phyloP scores from a whole-genome alignment of 306 rosid species.

The Trifolium fragiferum region DNA sequence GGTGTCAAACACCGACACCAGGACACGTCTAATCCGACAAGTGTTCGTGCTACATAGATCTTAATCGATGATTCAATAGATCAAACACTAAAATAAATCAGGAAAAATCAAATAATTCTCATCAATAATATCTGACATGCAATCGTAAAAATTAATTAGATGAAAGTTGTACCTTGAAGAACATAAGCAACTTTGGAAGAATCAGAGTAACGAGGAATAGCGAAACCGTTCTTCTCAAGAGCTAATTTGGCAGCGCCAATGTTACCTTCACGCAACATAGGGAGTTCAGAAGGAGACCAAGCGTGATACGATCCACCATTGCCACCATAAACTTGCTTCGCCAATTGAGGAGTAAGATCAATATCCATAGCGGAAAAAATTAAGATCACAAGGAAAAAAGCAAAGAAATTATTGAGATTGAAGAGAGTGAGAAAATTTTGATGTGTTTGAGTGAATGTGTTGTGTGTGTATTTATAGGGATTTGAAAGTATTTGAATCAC shows the following conservation, averaged over 20 bases:
- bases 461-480: background rate
- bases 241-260: conserved; percentile 80
- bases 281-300: conserved; percentile 81
- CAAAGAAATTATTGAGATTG: background rate
- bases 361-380: conserved; percentile 54
- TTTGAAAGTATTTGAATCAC: background rate
- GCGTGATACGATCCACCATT: conserved; percentile 72
- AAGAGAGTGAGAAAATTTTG: background rate
- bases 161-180: conserved; percentile 63
- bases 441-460: background rate
- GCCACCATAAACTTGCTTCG: conserved; percentile 62
- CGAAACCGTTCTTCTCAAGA: conserved; percentile 73
- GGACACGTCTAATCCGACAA: too few relatives aligned
- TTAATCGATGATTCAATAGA: too few relatives aligned
- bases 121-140: too few relatives aligned
- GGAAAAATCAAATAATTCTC: background rate
- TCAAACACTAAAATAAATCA: too few relatives aligned
- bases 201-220: conserved; percentile 75
- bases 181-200: conserved; percentile 79
- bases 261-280: conserved; percentile 74
- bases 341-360: conserved; percentile 73
- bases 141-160: background rate
- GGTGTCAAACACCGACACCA: too few relatives aligned
- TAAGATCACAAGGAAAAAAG: background rate
- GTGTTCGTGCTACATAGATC: too few relatives aligned